Evolutionary conservation across 75 land plant species (phyloP).

Genomic region (Picea glauca): DNA sequence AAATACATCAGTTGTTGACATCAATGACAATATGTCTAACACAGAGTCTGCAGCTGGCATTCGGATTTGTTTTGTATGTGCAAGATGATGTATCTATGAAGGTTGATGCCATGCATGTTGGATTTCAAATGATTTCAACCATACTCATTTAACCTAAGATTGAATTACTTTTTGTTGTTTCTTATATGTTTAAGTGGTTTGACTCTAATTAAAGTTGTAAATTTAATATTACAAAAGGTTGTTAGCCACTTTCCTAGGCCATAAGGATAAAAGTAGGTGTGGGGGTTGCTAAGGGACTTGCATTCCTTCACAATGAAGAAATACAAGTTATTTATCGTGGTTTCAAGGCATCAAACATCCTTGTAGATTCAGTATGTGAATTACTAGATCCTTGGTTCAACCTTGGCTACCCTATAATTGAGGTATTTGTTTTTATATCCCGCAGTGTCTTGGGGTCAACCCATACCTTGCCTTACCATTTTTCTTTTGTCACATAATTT

Average conservation of each 20-base stretch:
- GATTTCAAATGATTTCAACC: background rate
- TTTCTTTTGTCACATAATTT: constrained; percentile 13
- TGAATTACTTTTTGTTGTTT: background rate
- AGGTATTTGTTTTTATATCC: background rate
- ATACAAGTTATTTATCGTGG: constrained; percentile 16
- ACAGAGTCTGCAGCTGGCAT: background rate
- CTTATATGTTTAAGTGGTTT: background rate
- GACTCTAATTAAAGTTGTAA: background rate
- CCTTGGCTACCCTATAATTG: background rate
- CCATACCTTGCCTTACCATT: no score
- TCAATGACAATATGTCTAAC: background rate
- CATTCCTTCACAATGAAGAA: constrained; percentile 24
- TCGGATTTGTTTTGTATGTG: background rate
- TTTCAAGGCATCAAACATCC: constrained; percentile 22
- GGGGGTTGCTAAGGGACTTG: constrained; percentile 29
- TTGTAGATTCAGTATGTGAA: constrained; percentile 16
- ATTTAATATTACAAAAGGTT: constrained; percentile 12
- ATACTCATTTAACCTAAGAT: background rate
- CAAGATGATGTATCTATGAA: background rate
- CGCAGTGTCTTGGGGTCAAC: no score
- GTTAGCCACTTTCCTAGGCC: constrained; percentile 23
- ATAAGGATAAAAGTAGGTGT: constrained; percentile 20
- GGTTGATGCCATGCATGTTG: background rate
- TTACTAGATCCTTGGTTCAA: background rate
- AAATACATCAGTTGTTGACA: no score